phyloP scores from a whole-genome alignment of 2,329 filamentous ascomycete species.

The Diaporthe helianthi region DNA sequence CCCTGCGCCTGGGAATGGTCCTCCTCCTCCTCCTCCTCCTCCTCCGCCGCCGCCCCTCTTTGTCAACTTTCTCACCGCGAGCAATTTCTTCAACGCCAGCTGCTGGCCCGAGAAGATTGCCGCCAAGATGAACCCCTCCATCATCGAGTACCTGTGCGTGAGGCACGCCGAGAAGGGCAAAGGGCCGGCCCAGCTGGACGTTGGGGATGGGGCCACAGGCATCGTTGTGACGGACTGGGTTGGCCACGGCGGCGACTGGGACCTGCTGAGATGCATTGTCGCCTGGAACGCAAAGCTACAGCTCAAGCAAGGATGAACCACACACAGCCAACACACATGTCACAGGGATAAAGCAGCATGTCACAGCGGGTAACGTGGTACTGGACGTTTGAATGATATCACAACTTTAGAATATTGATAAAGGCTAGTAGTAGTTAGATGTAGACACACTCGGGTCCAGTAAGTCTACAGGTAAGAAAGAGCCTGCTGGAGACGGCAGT shows the following conservation, averaged over 20 bases:
- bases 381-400: not conserved
- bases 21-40: constrained; percentile 59
- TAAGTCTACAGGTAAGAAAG: no score
- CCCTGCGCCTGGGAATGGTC: constrained; percentile 32
- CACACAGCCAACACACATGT: no score
- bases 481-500: not conserved
- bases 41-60: constrained; percentile 69
- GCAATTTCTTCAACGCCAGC: constrained; percentile 90
- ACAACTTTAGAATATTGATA: constrained; percentile 12
- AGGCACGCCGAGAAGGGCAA: constrained; percentile 60
- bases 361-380: not conserved
- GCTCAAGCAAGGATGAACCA: constrained; percentile 44
- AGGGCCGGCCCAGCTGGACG: constrained; percentile 56
- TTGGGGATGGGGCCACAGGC: constrained; percentile 80
- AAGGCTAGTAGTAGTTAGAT: constrained; percentile 18
- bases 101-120: constrained; percentile 97
- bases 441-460: not conserved
- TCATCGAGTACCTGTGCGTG: constrained; percentile 67
- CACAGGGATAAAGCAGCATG: not conserved
- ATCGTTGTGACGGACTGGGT: constrained; percentile 96
- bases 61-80: constrained; percentile 88
- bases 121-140: constrained; percentile 81
- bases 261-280: constrained; percentile 83
- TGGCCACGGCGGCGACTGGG: constrained; percentile 86
- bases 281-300: constrained; percentile 83